Conservation (phyloP, 495 filamentous ascomycete genomes). For the Podospora didyma region DNA sequence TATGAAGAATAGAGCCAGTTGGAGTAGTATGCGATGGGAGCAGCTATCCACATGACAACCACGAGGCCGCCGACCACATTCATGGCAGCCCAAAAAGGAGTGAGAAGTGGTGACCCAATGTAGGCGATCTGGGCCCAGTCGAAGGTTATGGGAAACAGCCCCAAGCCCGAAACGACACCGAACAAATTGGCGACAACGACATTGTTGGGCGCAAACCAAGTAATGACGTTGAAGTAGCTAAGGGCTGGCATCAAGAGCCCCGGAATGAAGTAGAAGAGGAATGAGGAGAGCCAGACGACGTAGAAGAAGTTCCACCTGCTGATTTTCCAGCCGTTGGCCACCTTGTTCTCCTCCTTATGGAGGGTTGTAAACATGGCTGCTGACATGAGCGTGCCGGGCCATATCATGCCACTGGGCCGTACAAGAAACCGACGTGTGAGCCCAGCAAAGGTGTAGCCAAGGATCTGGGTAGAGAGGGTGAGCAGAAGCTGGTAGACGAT, state of each 20-base stretch:
- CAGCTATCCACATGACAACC: slow-evolving; percentile 85
- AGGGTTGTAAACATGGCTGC: slow-evolving; percentile 82
- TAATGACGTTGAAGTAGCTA: slow-evolving; percentile 86
- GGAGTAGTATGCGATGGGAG: slow-evolving; percentile 75
- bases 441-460: slow-evolving; percentile 81
- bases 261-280: slow-evolving; percentile 79
- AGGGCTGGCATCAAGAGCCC: slow-evolving; percentile 81
- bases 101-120: slow-evolving; percentile 80
- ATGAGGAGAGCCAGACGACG: slow-evolving; percentile 58
- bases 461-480: slow-evolving; percentile 77
- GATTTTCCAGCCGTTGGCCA: slow-evolving; percentile 81
- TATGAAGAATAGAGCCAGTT: slow-evolving; percentile 74
- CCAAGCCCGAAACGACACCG: slow-evolving; percentile 78
- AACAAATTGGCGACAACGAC: slow-evolving; percentile 78
- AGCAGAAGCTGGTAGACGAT: slow-evolving; percentile 77
- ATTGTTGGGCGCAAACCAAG: slow-evolving; percentile 82
- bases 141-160: slow-evolving; percentile 83
- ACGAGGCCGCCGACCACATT: slow-evolving; percentile 84
- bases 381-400: slow-evolving; percentile 84
- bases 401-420: slow-evolving; percentile 83
- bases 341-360: slow-evolving; percentile 74
- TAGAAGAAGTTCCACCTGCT: slow-evolving; percentile 82
- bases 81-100: slow-evolving; percentile 86
- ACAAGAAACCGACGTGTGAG: slow-evolving; percentile 76
- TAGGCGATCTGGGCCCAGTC: slow-evolving; percentile 94